Evolutionary conservation across 495 filamentous ascomycete species (phyloP).

Genomic region (Bombardia bombarda): DNA sequence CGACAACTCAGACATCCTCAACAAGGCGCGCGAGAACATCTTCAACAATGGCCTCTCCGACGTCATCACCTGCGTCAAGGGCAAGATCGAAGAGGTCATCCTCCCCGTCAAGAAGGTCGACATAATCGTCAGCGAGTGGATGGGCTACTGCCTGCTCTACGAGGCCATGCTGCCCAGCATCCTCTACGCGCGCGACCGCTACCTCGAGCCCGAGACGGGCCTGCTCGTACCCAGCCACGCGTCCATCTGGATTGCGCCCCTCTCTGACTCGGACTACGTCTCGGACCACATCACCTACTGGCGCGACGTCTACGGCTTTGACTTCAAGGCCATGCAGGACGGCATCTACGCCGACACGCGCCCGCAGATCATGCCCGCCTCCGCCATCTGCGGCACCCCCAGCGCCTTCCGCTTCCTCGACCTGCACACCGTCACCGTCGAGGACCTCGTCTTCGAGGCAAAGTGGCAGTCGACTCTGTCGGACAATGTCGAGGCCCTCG

Average conservation of each 20-base stretch:
- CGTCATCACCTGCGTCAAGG: slow-evolving; percentile 85
- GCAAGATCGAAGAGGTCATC: slow-evolving; percentile 90
- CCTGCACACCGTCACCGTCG: slow-evolving; percentile 64
- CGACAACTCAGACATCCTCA: slow-evolving; percentile 94
- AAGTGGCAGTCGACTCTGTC: slow-evolving; percentile 46
- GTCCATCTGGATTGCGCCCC: slow-evolving; percentile 80
- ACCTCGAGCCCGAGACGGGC: slow-evolving; percentile 73
- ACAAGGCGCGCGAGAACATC: slow-evolving; percentile 89
- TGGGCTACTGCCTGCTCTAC: slow-evolving; percentile 98
- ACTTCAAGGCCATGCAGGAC: slow-evolving; percentile 83
- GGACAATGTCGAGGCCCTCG: slow-evolving; percentile 31
- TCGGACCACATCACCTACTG: slow-evolving; percentile 90
- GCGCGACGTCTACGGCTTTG: slow-evolving; percentile 97
- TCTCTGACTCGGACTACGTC: slow-evolving; percentile 82
- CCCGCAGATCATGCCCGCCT: slow-evolving; percentile 72
- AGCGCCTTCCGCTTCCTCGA: slow-evolving; percentile 66
- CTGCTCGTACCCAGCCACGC: slow-evolving; percentile 89
- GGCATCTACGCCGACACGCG: slow-evolving; percentile 78
- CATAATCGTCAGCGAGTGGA: slow-evolving; percentile 99
- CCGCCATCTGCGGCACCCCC: slow-evolving; percentile 71
- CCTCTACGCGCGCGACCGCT: slow-evolving; percentile 85
- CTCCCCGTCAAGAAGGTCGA: slow-evolving; percentile 89
- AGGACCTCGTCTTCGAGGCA: slow-evolving; percentile 69
- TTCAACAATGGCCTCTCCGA: slow-evolving; percentile 72
- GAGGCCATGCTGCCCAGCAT: slow-evolving; percentile 98